Evolutionary conservation across 177 flowering plant species (phyloP), one percentile per base, ranked within the genome.

Genomic region (Tripterygium wilfordii): DNA sequence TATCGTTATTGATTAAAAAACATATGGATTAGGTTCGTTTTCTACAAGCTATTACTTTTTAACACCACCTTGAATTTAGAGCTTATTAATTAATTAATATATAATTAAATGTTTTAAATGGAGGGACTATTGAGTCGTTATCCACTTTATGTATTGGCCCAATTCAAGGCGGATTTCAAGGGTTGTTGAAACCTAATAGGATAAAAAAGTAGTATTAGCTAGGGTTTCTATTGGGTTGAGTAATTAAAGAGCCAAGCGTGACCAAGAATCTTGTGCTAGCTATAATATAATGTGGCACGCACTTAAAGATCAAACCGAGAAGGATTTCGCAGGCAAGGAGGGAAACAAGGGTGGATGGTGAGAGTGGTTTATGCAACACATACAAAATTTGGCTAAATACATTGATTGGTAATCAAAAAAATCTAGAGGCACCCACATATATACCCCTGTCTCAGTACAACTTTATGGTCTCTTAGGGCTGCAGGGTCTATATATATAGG

Each of bases 101-200:
- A n/a, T n/a, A n/a, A n/a, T n/a, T n/a, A n/a, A n/a, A n/a, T n/a
- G n/a, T n/a, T n/a, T n/a, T n/a, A n/a, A n/a, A n/a, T n/a, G n/a
- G n/a, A n/a, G n/a, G n/a, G n/a, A 40, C 31, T 10, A 19, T 54
- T 30, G 46, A 40, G 52, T 51, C 53, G 40, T 33, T 50, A 40
- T 31, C 49, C 31, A 36, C 37, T 44, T 26, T 10, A 45, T 18
- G 16, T 53, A 38, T 31, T 37, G 64, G 36, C 68, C 32, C 25
- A 38, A 64, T 49, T 64, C 42, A 43, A 44, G 68, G 64, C 64
- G 68, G 55, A 64, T 58, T 44, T 54, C 48, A 50, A 35, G 68
- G 68, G 55, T 51, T 39, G 54, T 29, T 51, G 66, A 62, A 49
- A 45, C 41, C 50, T 22, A 48, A 35, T 23, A 27, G 5, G 13